phyloP scores from a whole-genome alignment of 2,329 filamentous ascomycete genomes.

The Madurella mycetomatis region DNA sequence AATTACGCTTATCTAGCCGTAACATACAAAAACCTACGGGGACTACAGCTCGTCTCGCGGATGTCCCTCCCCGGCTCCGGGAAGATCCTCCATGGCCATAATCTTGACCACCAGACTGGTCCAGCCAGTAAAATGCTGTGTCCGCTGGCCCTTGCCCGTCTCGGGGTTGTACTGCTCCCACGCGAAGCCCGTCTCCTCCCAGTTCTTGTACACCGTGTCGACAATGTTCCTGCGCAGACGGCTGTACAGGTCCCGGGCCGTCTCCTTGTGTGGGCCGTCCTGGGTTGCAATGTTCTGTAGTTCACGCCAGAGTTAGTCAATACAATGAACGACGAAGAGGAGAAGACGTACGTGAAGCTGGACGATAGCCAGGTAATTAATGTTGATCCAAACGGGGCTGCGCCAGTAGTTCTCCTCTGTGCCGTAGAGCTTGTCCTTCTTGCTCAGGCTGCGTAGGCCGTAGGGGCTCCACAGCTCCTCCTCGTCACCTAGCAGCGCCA shows the following conservation, averaged over 20 bases:
- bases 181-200: constrained; percentile 88
- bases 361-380: constrained; percentile 83
- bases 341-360: constrained; percentile 66
- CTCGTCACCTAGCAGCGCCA: constrained; percentile 75
- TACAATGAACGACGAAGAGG: neutral
- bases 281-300: constrained; percentile 58
- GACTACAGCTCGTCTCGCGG: constrained; percentile 45
- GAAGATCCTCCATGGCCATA: constrained; percentile 83
- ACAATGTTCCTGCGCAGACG: constrained; percentile 78
- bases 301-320: constrained; percentile 13
- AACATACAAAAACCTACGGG: neutral
- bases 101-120: constrained; percentile 98
- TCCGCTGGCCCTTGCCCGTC: constrained; percentile 87
- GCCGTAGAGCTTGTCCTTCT: constrained; percentile 75
- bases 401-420: constrained; percentile 97
- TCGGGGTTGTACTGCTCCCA: constrained; percentile 99
- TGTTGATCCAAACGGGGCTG: constrained; percentile 90
- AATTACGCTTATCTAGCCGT: neutral
- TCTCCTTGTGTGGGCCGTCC: constrained; percentile 62
- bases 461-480: constrained; percentile 85
- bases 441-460: constrained; percentile 86
- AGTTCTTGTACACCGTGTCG: constrained; percentile 80
- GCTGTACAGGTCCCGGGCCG: constrained; percentile 70
- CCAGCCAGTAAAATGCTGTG: constrained; percentile 98
- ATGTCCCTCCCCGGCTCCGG: constrained; percentile 25